A percentile compares a stretch with the other conserved stretches of the same genome.
Evolutionary conservation across 192 early-diverging fungal species (phyloP).

Genomic region (Coemansia furcata): DNA sequence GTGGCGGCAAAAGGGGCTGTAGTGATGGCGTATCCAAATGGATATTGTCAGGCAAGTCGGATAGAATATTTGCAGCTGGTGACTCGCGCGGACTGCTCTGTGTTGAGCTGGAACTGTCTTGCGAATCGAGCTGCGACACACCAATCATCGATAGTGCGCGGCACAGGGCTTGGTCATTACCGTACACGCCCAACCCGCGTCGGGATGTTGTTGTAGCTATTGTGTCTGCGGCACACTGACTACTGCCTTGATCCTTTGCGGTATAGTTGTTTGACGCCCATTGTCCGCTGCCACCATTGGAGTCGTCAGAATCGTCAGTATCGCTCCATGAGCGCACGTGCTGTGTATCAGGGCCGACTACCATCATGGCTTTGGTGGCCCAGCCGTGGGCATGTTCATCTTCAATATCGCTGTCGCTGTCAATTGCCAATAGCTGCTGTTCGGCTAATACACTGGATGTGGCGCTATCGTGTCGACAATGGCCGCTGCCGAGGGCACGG

Average conservation of each 20-base stretch:
- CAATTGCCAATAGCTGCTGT: conserved; percentile 25
- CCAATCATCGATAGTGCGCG: conserved; percentile 55
- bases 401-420: conserved; percentile 39
- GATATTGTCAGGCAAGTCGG: background rate
- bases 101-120: conserved; percentile 15
- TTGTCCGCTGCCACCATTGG: background rate
- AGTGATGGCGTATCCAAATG: background rate
- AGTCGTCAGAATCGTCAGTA: conserved; percentile 1
- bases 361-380: conserved; percentile 27
- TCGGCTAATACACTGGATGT: conserved; percentile 21
- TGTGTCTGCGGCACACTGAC: background rate
- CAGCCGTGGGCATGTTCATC: conserved; percentile 21
- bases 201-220: background rate
- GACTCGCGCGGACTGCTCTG: background rate
- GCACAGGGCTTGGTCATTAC: conserved; percentile 28
- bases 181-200: background rate
- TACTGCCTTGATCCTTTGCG: background rate
- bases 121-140: conserved; percentile 33
- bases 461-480: conserved; percentile 17
- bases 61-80: background rate
- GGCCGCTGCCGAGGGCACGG: conserved; percentile 1
- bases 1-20: background rate
- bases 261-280: background rate
- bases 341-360: background rate
- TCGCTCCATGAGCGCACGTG: conserved; percentile 29